A percentile compares a stretch with the other conserved stretches of the same genome.
phyloP scores from a whole-genome alignment of 805 yeast species.

The Kuraishia molischiana region DNA sequence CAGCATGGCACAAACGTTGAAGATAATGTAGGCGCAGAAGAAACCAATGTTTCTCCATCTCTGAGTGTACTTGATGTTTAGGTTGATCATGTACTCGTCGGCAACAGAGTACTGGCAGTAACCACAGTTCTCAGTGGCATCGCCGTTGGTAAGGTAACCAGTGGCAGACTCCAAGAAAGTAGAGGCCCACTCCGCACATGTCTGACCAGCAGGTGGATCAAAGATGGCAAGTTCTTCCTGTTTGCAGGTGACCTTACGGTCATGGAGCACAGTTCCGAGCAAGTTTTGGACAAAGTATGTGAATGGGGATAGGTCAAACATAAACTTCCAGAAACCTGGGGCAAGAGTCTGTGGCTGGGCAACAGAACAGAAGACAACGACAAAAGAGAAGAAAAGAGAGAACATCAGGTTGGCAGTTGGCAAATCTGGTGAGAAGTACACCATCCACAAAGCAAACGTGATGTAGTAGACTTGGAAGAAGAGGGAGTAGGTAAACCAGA shows the following conservation, averaged over 20 bases:
- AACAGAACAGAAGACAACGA: constrained; percentile 62
- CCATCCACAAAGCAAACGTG: constrained; percentile 42
- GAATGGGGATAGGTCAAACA: constrained; percentile 67
- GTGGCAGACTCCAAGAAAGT: constrained; percentile 26
- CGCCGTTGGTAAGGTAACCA: constrained; percentile 53
- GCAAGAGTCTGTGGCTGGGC: constrained; percentile 43
- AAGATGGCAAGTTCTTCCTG: constrained; percentile 37
- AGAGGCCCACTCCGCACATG: constrained; percentile 50
- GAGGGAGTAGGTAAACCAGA: constrained; percentile 21
- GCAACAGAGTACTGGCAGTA: constrained; percentile 37
- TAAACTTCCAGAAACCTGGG: constrained; percentile 82
- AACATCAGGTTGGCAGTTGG: constrained; percentile 56
- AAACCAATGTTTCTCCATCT: constrained; percentile 65
- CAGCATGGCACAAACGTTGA: constrained; percentile 37
- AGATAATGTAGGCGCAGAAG: constrained; percentile 43
- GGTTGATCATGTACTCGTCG: constrained; percentile 34
- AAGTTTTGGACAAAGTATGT: constrained; percentile 57
- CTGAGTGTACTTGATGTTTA: constrained; percentile 31
- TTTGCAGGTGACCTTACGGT: constrained; percentile 39
- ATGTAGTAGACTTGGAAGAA: constrained; percentile 36
- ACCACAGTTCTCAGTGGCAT: constrained; percentile 36
- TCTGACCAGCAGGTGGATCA: constrained; percentile 47
- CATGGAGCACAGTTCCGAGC: constrained; percentile 37
- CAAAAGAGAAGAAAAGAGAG: constrained; percentile 45
- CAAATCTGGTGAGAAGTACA: constrained; percentile 54